Evolutionary conservation across 2,329 filamentous ascomycete species (phyloP), one percentile per base, ranked within the genome.

Genomic region (Aspergillus sp.): DNA sequence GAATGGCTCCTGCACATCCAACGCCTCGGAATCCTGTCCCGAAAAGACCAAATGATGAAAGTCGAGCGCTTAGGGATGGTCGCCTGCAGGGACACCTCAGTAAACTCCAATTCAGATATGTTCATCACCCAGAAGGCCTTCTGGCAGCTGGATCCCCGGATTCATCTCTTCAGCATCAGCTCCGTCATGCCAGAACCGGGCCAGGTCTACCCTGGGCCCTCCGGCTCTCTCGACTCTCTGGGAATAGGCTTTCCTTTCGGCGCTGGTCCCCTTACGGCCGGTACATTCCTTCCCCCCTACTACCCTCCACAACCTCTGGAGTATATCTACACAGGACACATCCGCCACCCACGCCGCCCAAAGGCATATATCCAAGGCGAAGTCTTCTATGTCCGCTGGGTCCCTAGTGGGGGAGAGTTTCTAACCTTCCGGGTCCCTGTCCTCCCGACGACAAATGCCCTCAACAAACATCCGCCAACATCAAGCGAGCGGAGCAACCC

Each of bases 81-180:
- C 20, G 41, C 42, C 20, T 40, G 42, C 42, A 46, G 12, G 3
- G 51, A 53, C 20, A 39, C 30, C 2, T 46, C 51, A 7, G 51
- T 53, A n/a, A 42, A 42, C 13, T 34, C 27, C 13, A 39, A 40
- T 5, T 5, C 11, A 4, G 24, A 34, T 20, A 53, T 53, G 41
- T 53, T 53, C 33, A 46, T 53, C 17, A 53, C 40, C 15, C 51
- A 46, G 15, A 53, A 33, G 15, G 41, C 51, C 2, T 53, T 53
- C 30, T 53, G 42, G 51, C 41, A 53, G 30, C 30, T 53, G 15
- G 51, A 53, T 30, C 51, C 51, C 7, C 46, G 51, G 19, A 19
- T 40, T 19, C 33, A 46, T 33, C 41, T 53, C 19, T 53, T 46
- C 51, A 53, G 51, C 30, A 37, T 53, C 51, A 46, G 51, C 20